These are phyloP conservation scores for Schizochytrium sp. DNA, from an alignment of 108 stramenopile species.

Conservation along the genomic window DNA sequence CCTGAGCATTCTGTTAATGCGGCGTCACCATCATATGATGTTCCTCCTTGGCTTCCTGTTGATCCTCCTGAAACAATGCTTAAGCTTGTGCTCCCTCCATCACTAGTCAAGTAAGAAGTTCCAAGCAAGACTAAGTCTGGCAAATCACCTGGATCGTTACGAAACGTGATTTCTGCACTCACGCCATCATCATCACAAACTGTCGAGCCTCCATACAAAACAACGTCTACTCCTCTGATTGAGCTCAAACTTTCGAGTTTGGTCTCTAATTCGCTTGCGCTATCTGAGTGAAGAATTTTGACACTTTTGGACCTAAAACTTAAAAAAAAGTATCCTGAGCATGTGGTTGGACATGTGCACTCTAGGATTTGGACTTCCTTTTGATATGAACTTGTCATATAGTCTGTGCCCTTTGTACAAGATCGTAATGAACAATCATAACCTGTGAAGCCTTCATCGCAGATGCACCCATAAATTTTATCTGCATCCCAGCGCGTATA, in stretches of 20 bases:
- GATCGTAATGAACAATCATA: slow-evolving; percentile 66
- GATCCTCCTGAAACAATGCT: neutral
- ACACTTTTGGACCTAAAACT: slow-evolving; percentile 2
- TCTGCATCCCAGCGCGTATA: slow-evolving; percentile 70
- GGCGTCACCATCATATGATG: neutral
- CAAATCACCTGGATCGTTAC: slow-evolving; percentile 15
- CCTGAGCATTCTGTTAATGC: slow-evolving; percentile 59
- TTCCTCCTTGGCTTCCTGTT: slow-evolving; percentile 31
- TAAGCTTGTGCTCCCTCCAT: neutral
- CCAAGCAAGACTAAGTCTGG: neutral
- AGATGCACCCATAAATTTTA: slow-evolving; percentile 67
- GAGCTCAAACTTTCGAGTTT: slow-evolving; percentile 67
- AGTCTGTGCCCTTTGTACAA: slow-evolving; percentile 72
- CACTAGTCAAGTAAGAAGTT: neutral
- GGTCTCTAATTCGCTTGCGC: slow-evolving; percentile 62
- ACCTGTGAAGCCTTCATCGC: slow-evolving; percentile 60
- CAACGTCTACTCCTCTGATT: slow-evolving; percentile 26
- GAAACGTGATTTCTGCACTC: slow-evolving; percentile 27
- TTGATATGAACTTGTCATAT: neutral
- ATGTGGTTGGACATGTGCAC: slow-evolving; percentile 46
- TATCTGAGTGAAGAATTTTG: slow-evolving; percentile 61
- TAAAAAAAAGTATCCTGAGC: slow-evolving; percentile 60
- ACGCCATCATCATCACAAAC: slow-evolving; percentile 47
- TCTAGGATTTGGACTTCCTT: slow-evolving; percentile 59
- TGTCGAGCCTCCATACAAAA: slow-evolving; percentile 7